Percentiles rank a stretch among this genome's conserved stretches.
These are phyloP conservation scores for Starmera amethionina DNA, from an alignment of 805 yeast species.

Conservation along the genomic window DNA sequence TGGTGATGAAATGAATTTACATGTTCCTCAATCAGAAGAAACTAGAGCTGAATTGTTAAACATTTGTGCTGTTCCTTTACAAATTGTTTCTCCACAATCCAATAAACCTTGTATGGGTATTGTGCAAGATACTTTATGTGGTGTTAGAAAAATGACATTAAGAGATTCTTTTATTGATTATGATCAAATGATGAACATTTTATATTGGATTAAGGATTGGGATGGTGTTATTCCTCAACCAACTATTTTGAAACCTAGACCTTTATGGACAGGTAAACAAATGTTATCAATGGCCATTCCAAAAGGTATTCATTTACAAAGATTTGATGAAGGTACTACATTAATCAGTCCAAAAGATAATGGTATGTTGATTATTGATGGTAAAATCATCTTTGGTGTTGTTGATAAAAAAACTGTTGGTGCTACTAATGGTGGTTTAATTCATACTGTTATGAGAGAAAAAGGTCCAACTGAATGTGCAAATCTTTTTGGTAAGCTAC, in stretches of 20 bases:
- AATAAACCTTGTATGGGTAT: slow-evolving; percentile 99
- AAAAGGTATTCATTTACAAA: slow-evolving; percentile 86
- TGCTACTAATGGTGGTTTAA: slow-evolving; percentile 95
- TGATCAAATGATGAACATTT: slow-evolving; percentile 92
- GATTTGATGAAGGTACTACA: slow-evolving; percentile 87
- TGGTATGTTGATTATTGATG: slow-evolving; percentile 93
- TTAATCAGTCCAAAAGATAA: slow-evolving; percentile 79
- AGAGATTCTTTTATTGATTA: slow-evolving; percentile 84
- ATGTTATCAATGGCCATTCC: slow-evolving; percentile 89
- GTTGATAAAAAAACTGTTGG: slow-evolving; percentile 98
- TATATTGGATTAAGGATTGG: slow-evolving; percentile 98
- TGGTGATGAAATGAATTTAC: slow-evolving; percentile 99
- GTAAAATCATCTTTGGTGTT: slow-evolving; percentile 95
- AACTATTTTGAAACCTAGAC: slow-evolving; percentile 87
- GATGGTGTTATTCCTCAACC: slow-evolving; percentile 97
- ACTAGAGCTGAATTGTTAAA: slow-evolving; percentile 94
- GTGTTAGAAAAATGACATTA: slow-evolving; percentile 89
- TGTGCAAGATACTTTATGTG: slow-evolving; percentile 97
- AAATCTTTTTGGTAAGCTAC: slow-evolving; percentile 81
- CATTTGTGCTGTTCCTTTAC: slow-evolving; percentile 94
- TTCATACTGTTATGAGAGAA: slow-evolving; percentile 95
- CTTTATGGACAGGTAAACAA: slow-evolving; percentile 97
- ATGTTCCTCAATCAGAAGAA: slow-evolving; percentile 97
- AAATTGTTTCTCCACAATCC: slow-evolving; percentile 96
- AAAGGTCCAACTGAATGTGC: slow-evolving; percentile 92